These are phyloP conservation scores for Termitomyces sp. DNA, from an alignment of 768 basidiomycete species.

Conservation along the genomic window DNA sequence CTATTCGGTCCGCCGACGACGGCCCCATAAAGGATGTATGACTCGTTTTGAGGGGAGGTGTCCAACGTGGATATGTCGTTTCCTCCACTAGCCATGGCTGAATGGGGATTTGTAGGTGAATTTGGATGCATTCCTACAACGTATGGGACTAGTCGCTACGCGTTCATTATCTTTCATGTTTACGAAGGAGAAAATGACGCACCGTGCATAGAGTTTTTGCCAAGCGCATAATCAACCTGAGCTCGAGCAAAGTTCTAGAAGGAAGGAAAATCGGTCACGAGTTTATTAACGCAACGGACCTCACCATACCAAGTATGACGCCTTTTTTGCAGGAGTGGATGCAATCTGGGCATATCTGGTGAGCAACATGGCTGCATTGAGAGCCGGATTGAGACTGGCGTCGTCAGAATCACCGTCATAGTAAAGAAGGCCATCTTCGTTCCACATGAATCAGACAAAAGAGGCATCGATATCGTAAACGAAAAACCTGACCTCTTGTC, in stretches of 20 bases:
- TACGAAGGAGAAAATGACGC: constrained; percentile 13
- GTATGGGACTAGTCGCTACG: constrained; percentile 54
- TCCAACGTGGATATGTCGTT: constrained; percentile 64
- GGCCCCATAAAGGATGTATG: constrained; percentile 81
- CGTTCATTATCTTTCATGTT: background rate
- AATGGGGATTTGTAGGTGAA: constrained; percentile 87
- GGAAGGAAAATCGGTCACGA: background rate
- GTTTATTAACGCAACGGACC: constrained; percentile 7
- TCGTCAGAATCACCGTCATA: constrained; percentile 81
- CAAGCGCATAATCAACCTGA: constrained; percentile 80
- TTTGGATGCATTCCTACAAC: constrained; percentile 88
- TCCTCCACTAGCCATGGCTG: constrained; percentile 84
- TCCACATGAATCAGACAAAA: background rate
- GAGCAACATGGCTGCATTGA: constrained; percentile 84
- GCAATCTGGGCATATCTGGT: constrained; percentile 73
- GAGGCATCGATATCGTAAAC: background rate
- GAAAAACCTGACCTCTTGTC: constrained; percentile 53
- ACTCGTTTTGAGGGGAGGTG: constrained; percentile 64
- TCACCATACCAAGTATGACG: constrained; percentile 50
- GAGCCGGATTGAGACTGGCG: constrained; percentile 78
- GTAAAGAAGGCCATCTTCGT: constrained; percentile 70
- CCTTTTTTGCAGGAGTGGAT: constrained; percentile 50
- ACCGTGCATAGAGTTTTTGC: constrained; percentile 89
- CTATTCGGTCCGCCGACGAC: constrained; percentile 84
- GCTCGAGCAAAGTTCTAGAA: constrained; percentile 70